Evolutionary conservation across 306 rosid species (phyloP), one percentile per base, ranked within the genome.

Genomic region (Ceratonia siliqua): DNA sequence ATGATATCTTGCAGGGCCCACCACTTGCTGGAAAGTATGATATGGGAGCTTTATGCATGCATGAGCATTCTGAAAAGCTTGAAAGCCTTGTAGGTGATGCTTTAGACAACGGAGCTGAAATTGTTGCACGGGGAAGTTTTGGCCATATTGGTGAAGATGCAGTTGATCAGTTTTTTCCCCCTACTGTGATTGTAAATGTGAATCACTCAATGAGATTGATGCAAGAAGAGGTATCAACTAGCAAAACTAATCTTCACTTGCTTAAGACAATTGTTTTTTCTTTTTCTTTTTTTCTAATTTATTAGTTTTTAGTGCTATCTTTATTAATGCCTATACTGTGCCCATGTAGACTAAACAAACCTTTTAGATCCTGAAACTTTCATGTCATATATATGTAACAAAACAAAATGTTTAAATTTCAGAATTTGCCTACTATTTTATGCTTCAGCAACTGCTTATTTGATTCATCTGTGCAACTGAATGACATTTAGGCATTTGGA

Each of bases 31-130:
- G 94, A 73, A 92, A 76, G 87, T 88, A 85, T 84, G 98, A 92
- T 80, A 92, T 92, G 98, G 98, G 96, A 73, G 98, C 98, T 53
- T 81, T 95, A 72, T 95, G 99, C 85, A 75, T 92, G 85, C 97
- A 83, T 85, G 96, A 90, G 73, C 99, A 92, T 83, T 95, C 96
- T 75, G 99, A 95, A 81, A 89, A 88, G 79, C 99, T 95, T 87
- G 92, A 86, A 78, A 74, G 46, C 85, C 97, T 95, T 75, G 85
- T 95, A 52, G 82, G 80, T 76, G 99, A 95, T 72, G 99, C 98
- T 63, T 27, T 90, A 76, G 96, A 90, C 73, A 85, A 91, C 73
- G 98, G 97, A 55, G 99, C 98, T 58, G 93, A 92, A 85, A 84
- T 90, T 83, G 79, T 85, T 82, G 92, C 92, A 8, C 95, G 98